Evolutionary conservation across 495 filamentous ascomycete species (phyloP).

Genomic region (Hyaloscypha finlandica): DNA sequence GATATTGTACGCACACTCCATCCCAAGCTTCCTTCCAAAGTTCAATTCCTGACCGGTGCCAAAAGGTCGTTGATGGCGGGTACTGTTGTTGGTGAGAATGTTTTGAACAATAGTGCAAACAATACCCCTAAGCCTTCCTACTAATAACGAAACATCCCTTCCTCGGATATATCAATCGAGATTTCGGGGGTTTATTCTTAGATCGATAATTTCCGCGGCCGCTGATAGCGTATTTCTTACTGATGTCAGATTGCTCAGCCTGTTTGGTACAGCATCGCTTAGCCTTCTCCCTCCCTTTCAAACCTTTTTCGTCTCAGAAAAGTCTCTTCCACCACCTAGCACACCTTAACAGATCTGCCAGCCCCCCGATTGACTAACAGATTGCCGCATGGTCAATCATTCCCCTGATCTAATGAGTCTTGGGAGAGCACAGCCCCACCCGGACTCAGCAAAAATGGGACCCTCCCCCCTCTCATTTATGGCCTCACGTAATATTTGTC

Average conservation of each 20-base stretch:
- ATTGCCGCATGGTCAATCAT: background rate
- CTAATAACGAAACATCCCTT: background rate
- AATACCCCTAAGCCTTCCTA: background rate
- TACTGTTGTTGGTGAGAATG: constrained; percentile 22
- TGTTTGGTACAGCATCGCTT: background rate
- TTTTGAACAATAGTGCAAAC: background rate
- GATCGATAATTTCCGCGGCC: too few species aligned
- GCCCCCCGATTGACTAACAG: background rate
- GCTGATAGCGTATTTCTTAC: background rate
- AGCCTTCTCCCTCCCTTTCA: background rate
- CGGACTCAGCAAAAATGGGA: background rate
- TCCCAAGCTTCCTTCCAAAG: background rate
- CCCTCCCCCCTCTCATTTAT: background rate
- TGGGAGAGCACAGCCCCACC: background rate
- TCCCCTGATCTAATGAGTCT: too few species aligned
- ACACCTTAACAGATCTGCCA: background rate
- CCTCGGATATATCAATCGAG: background rate
- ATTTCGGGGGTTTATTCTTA: too few species aligned
- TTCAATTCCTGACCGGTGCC: background rate
- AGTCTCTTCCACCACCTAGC: background rate
- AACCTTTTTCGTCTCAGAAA: background rate
- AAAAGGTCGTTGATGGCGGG: constrained; percentile 26
- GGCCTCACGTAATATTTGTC: background rate
- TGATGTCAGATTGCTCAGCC: background rate
- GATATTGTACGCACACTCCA: constrained; percentile 24